phyloP scores from a whole-genome alignment of 108 stramenopile species.

The Pseudonitzschia delicatissima region DNA sequence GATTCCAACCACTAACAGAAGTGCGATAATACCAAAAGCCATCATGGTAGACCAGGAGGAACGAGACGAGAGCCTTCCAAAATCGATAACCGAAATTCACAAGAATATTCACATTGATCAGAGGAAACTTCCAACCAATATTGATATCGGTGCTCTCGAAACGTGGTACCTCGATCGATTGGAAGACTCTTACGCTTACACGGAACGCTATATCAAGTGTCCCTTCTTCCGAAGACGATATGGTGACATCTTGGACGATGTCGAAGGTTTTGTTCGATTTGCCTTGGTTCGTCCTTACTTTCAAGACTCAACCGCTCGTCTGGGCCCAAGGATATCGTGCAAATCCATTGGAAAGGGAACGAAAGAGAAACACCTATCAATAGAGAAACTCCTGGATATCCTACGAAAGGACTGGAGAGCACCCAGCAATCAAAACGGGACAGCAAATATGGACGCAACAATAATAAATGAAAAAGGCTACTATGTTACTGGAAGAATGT shows the following conservation, averaged over 20 bases:
- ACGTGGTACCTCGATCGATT: constrained; percentile 13
- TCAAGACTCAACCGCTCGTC: background rate
- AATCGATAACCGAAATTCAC: too few species aligned
- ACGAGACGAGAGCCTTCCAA: too few species aligned
- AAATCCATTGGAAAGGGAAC: background rate
- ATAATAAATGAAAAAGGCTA: constrained; percentile 63
- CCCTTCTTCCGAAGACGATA: constrained; percentile 65
- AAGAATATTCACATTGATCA: too few species aligned
- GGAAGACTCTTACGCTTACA: constrained; percentile 38
- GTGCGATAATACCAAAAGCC: too few species aligned
- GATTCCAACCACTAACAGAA: too few species aligned
- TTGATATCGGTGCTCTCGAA: constrained; percentile 10
- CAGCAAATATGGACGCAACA: background rate
- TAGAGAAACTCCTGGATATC: constrained; percentile 15
- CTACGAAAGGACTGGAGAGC: constrained; percentile 25
- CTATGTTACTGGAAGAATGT: constrained; percentile 60
- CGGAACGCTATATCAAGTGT: constrained; percentile 44
- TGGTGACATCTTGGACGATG: constrained; percentile 50
- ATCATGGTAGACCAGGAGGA: too few species aligned
- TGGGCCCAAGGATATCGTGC: background rate
- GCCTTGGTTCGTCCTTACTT: constrained; percentile 17
- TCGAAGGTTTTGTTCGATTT: constrained; percentile 35
- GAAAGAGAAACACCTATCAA: constrained; percentile 32
- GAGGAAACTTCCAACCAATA: too few species aligned
- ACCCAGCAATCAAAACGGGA: background rate